Conservation (phyloP, 495 filamentous ascomycete species). For the Podospora pseudocomata region DNA sequence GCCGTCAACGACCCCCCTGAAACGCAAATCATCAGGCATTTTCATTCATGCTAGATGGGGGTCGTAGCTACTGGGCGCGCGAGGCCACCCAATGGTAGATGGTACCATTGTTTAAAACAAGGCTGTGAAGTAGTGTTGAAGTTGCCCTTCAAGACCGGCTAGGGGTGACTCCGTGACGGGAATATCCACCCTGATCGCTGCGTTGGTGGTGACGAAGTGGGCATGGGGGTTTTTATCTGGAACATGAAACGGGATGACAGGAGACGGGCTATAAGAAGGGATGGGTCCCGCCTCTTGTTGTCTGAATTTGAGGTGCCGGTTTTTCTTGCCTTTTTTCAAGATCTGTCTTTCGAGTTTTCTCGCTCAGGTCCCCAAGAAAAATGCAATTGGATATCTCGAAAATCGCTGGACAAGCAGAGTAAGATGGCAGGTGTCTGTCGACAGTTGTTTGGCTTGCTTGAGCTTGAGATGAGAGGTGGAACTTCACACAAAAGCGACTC, state of each 20-base stretch:
- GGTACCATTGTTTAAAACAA: neutral
- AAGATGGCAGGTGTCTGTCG: too few species aligned
- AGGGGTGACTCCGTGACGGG: neutral
- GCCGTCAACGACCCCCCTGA: slow-evolving; percentile 10
- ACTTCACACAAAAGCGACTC: too few species aligned
- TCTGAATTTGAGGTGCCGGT: neutral
- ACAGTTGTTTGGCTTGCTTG: too few species aligned
- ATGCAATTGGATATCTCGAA: too few species aligned
- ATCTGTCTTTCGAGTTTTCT: too few species aligned
- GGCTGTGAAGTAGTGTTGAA: neutral
- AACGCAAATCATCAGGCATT: slow-evolving; percentile 20
- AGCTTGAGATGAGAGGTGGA: too few species aligned
- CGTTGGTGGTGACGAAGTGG: neutral
- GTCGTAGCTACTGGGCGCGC: neutral
- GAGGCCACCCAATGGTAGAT: neutral
- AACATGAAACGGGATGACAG: neutral
- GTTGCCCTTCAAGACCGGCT: neutral
- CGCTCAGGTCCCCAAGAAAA: too few species aligned
- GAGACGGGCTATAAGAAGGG: neutral
- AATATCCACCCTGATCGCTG: neutral
- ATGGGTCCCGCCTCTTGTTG: neutral
- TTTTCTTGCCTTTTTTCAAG: neutral
- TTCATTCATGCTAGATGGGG: neutral
- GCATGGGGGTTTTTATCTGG: too few species aligned
- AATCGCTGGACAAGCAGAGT: too few species aligned